Base-by-base conservation (phyloP, 495 filamentous ascomycete genomes). In the Penicillium samsonianum region DNA sequence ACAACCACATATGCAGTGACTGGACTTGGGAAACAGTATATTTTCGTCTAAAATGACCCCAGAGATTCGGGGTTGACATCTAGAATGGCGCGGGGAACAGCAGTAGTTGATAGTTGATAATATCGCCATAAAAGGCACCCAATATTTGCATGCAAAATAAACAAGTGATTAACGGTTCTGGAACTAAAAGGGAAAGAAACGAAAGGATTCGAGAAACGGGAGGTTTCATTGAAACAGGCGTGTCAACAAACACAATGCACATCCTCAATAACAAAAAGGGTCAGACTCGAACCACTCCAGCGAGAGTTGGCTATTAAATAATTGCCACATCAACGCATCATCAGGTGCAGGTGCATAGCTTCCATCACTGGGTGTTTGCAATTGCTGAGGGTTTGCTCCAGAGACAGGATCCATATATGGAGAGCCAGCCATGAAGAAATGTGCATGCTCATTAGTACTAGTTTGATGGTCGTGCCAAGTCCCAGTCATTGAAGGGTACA, bases 301-400 rank as follows among this genome's bases (percentile, higher is more conserved):
- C 12, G 69, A 65, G 25, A 69, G 19, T 45, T 72, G 59, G 42
- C 67, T 70, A 46, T 68, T 68, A 25, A 68, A 70, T 6, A 70
- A 47, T 40, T 72, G 63, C 65, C 67, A 70, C 69, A 68, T 70
- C 14, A 70, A 31, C 19, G 58, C 53, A 40, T 70, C 65, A n/a
- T 58, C 55, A 20, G 60, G 43, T 25, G 53, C 55, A 20, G 60
- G 43, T 25, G 53, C 44, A 19, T 51, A 58, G 14, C 35, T 41
- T 28, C 30, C 55, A 40, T 35, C 38, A 16, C 38, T 54, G 20
- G 25, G 25, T 11, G 33, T 33, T 23, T 50, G 62, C 37, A 22
- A 11, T 28, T 55, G 28, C 25, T 57, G 52, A 9, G 33, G 20
- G 10, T 57, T 33, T 44, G 25, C 1, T 25, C 23, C 22, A 12